Evolutionary conservation across 495 filamentous ascomycete species (phyloP).

Genomic region (Haplographium delicatum): DNA sequence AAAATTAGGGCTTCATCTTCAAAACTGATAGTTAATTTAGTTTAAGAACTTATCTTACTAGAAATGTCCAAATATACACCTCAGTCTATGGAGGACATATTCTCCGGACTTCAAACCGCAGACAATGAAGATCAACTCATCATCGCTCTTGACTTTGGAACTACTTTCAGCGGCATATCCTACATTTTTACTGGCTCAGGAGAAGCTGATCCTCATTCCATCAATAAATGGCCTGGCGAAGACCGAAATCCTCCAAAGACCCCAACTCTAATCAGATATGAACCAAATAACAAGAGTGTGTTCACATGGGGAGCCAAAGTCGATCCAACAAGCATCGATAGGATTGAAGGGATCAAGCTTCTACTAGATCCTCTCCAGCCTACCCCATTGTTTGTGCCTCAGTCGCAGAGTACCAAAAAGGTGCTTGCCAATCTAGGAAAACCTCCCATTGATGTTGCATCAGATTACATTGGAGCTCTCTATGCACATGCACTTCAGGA

Average conservation of each 20-base stretch:
- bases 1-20: too few relatives aligned
- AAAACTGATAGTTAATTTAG: too few relatives aligned
- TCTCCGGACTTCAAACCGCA: too few relatives aligned
- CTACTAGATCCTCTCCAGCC: slow-evolving; percentile 32
- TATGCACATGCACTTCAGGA: too few relatives aligned
- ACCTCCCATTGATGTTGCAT: too few relatives aligned
- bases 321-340: slow-evolving; percentile 5
- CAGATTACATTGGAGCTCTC: too few relatives aligned
- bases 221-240: slow-evolving; percentile 18
- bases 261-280: slow-evolving; percentile 24
- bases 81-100: too few relatives aligned
- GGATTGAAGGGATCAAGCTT: slow-evolving; percentile 28
- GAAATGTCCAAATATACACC: too few relatives aligned
- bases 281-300: neutral
- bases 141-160: slow-evolving; percentile 29
- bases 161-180: slow-evolving; percentile 27
- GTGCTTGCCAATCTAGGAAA: too few relatives aligned
- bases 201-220: slow-evolving; percentile 8
- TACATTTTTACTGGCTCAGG: slow-evolving; percentile 20
- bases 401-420: too few relatives aligned
- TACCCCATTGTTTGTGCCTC: too few relatives aligned
- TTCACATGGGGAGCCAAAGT: slow-evolving; percentile 22
- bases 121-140: slow-evolving; percentile 21
- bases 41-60: too few relatives aligned
- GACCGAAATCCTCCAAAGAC: slow-evolving; percentile 18